Conservation (phyloP, 495 filamentous ascomycete genomes). For the Neurospora sp. region DNA sequence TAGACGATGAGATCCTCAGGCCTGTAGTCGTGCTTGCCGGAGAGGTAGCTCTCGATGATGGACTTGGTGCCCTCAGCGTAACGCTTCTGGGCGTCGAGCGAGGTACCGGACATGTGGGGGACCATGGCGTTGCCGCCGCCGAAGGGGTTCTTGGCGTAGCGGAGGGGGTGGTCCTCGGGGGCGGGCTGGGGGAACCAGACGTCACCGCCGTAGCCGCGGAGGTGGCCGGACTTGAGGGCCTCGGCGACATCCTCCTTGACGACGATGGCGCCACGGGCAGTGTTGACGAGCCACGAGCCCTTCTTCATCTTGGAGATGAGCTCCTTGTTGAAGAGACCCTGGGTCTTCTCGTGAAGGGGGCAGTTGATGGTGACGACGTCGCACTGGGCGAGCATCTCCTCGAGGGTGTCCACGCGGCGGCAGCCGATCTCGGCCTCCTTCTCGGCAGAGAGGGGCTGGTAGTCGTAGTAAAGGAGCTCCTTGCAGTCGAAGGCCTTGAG, state of each 20-base stretch:
- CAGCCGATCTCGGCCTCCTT: slow-evolving; percentile 94
- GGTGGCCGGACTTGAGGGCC: slow-evolving; percentile 84
- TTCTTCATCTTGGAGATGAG: slow-evolving; percentile 99
- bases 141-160: slow-evolving; percentile 87
- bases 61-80: slow-evolving; percentile 84
- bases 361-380: slow-evolving; percentile 99
- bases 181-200: slow-evolving; percentile 81
- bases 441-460: slow-evolving; percentile 83
- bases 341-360: slow-evolving; percentile 95
- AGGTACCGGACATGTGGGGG: slow-evolving; percentile 96
- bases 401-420: slow-evolving; percentile 64
- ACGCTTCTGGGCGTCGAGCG: slow-evolving; percentile 91
- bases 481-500: slow-evolving; percentile 98
- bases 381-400: slow-evolving; percentile 93
- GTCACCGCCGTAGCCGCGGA: slow-evolving; percentile 94
- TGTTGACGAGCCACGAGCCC: slow-evolving; percentile 94
- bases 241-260: slow-evolving; percentile 98
- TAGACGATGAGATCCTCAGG: slow-evolving; percentile 88
- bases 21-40: slow-evolving; percentile 75
- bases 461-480: slow-evolving; percentile 98
- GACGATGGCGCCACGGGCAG: slow-evolving; percentile 94
- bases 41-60: slow-evolving; percentile 86
- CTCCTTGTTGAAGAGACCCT: slow-evolving; percentile 98
- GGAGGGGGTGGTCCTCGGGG: slow-evolving; percentile 87
- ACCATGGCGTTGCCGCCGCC: slow-evolving; percentile 98